Evolutionary conservation across 148 eudicot species (phyloP), one percentile per base, ranked within the genome.

Genomic region (Beta vulgaris): DNA sequence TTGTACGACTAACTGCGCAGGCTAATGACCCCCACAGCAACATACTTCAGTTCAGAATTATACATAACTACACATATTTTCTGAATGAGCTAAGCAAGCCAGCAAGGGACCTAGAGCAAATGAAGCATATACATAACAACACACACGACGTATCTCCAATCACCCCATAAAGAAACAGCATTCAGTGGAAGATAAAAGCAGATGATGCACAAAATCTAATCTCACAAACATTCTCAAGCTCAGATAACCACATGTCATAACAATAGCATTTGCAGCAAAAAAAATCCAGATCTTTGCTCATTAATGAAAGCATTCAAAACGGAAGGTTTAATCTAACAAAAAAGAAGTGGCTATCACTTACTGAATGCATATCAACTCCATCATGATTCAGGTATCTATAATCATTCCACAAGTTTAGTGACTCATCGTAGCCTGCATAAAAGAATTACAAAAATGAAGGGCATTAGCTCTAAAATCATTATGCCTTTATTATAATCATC

Each of bases 311-410:
- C n/a, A n/a, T n/a, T n/a, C n/a, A n/a, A n/a, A n/a, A n/a, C n/a
- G n/a, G n/a, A n/a, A n/a, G n/a, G n/a, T n/a, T n/a, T n/a, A n/a
- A 37, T 43, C 18, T 9, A 14, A 37, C 19, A 28, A 34, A 31
- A 2, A 43, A 10, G 18, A 14, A 48, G 0, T 16, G 58, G 21
- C 4, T 12, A 62, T 65, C 48, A 74, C 83, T 84, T 74, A 80
- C 84, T 10, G 78, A 69, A 28, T 80, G 83, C 72, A 73, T 46
- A 36, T 73, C 76, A 32, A 63, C 76, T 42, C 80, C 73, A 51
- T 84, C 81, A 32, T 74, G 81, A 80, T 71, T 84, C 73, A 82
- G 66, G 46, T 85, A 85, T 82, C 87, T 79, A 23, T 85, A 85
- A 28, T 85, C 87, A 77, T 72, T 82, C 88, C 88, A 85, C 34